Evolutionary conservation across 2,329 filamentous ascomycete species (phyloP).

Genomic region (Nemania sp.): DNA sequence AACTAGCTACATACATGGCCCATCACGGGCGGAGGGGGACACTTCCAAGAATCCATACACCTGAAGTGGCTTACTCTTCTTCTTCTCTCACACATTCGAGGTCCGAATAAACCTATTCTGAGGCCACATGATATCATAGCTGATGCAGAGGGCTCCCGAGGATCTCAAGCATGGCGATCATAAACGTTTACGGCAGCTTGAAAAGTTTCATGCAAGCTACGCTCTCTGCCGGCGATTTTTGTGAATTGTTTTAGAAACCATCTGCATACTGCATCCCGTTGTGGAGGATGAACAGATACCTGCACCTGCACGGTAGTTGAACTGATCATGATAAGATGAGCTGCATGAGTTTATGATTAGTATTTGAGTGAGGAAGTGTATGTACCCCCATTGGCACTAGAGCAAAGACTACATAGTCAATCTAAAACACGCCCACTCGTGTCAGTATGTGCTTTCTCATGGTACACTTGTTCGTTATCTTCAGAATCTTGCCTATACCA

Average conservation of each 20-base stretch:
- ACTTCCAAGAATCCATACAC: constrained; percentile 1
- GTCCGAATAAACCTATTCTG: constrained; percentile 26
- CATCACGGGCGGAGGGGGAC: constrained; percentile 1
- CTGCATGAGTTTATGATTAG: constrained; percentile 20
- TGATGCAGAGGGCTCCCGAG: constrained; percentile 27
- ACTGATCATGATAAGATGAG: constrained; percentile 29
- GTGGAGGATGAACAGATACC: constrained; percentile 31
- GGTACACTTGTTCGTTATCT: constrained; percentile 11
- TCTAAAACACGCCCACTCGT: constrained; percentile 23
- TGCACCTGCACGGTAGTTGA: constrained; percentile 33
- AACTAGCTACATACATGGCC: constrained; percentile 15
- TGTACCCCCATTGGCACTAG: not conserved
- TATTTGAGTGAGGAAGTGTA: constrained; percentile 13
- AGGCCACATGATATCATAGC: constrained; percentile 14
- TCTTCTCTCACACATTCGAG: constrained; percentile 22
- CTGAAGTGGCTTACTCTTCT: constrained; percentile 9
- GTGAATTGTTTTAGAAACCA: constrained; percentile 24
- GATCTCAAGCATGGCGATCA: constrained; percentile 18
- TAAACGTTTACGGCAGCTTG: constrained; percentile 22
- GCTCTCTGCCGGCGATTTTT: not conserved
- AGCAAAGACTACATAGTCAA: constrained; percentile 17
- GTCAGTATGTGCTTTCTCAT: constrained; percentile 22
- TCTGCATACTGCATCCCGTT: constrained; percentile 18
- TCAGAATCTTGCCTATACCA: not conserved
- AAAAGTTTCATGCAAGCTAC: constrained; percentile 38